Base-by-base conservation (phyloP, 148 eudicot genomes). In the Nepenthes gracilis region DNA sequence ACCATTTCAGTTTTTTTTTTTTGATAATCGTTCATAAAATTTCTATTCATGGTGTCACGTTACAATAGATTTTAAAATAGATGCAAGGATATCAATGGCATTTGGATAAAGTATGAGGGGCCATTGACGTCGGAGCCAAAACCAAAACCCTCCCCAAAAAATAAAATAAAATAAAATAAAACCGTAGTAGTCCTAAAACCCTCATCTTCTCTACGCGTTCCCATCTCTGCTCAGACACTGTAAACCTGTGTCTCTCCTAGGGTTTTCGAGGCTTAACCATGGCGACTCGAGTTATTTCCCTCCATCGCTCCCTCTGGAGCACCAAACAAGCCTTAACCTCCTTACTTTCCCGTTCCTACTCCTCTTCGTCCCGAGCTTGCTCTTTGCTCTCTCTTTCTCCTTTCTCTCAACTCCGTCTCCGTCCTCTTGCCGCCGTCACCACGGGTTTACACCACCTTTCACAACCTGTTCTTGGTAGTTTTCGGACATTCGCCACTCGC, bases 221-320 rank as follows among this genome's bases (percentile, higher is more conserved):
- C 12, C 35, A 47, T 3, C 34, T 8, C 45, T 8, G 8, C 8
- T 40, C 8, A 40, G 8, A 40, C 45, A 4, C 45, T 8, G 4
- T 4, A 4, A 8, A 40, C 8, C 45, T 40, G 6, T 40, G 6
- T 40, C 45, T 40, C 45, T 8, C 45, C 50, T 72, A 67, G 78
- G 76, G 75, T 73, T 75, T 73, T 57, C 36, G n/a, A 43, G 14
- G 47, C 52, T 43, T n/a, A 38, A 5, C 48, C 50, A 85, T 81
- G 86, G 81, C 87, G 73, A 59, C 81, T 73, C 81, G 83, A 7
- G 5, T 65, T 36, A 40, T 40, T 37, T 71, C 43, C 34, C 70
- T 58, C 66, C 80, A 49, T 23, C 82, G 81, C 61, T 58, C 69
- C 13, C 63, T 79, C 33, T 64, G 73, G 75, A 36, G 78, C 55